phyloP scores from a whole-genome alignment of 2,329 filamentous ascomycete genomes.

The Colletotrichum paranaense region DNA sequence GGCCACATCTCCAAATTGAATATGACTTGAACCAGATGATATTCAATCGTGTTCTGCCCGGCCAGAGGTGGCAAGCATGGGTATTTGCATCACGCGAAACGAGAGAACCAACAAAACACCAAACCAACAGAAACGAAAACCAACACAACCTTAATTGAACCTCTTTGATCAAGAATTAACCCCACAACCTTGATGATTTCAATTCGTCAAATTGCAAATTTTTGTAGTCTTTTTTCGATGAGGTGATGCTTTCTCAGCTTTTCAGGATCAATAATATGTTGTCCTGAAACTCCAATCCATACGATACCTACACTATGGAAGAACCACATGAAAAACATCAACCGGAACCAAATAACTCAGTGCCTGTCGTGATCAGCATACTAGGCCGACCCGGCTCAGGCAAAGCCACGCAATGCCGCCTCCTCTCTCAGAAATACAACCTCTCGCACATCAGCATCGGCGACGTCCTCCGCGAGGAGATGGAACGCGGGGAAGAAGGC shows the following conservation, averaged over 20 bases:
- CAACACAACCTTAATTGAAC: neutral
- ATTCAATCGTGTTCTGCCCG: neutral
- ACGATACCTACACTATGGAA: neutral
- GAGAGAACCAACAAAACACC: neutral
- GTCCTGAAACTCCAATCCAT: no score
- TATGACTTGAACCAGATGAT: neutral
- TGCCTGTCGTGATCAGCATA: neutral
- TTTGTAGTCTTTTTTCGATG: no score
- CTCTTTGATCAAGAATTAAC: no score
- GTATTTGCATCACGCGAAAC: neutral
- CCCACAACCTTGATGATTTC: no score
- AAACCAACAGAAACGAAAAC: neutral
- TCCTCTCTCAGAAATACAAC: neutral
- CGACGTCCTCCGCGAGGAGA: neutral
- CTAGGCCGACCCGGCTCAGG: neutral
- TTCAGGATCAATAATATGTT: no score
- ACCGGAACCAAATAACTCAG: rapidly evolving
- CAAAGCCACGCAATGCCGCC: neutral
- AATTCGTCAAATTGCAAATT: no score
- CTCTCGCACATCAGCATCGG: neutral
- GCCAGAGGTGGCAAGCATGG: neutral
- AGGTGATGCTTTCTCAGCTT: no score
- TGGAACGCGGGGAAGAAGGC: neutral
- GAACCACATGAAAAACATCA: neutral
- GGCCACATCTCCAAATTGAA: neutral